Evolutionary conservation across 495 filamentous ascomycete species (phyloP).

Genomic region (Cryomyces minteri): DNA sequence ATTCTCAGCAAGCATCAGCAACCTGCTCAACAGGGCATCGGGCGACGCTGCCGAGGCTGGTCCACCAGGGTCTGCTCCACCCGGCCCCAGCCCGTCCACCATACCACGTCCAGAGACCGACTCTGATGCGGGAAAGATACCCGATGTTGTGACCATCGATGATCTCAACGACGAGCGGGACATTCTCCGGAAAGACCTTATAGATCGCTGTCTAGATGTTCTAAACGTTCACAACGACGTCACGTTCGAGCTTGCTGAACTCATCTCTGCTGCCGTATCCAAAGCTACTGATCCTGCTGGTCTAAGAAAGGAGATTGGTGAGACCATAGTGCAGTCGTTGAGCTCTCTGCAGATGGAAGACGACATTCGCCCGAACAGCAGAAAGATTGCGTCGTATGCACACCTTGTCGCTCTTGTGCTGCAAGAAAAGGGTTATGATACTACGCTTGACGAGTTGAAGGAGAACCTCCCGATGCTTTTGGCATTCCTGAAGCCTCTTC

Average conservation of each 20-base stretch:
- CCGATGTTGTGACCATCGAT: conserved; percentile 45
- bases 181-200: conserved; percentile 53
- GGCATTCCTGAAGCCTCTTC: conserved; percentile 59
- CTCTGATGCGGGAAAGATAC: conserved; percentile 8
- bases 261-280: conserved; percentile 59
- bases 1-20: neutral
- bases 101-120: neutral
- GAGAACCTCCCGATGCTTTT: conserved; percentile 61
- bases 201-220: conserved; percentile 79
- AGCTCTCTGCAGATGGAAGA: conserved; percentile 66
- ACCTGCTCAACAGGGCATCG: neutral
- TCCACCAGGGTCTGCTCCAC: neutral
- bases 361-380: conserved; percentile 46
- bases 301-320: conserved; percentile 56
- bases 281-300: conserved; percentile 43
- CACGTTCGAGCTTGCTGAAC: conserved; percentile 78
- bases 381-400: conserved; percentile 83
- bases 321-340: conserved; percentile 69
- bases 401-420: conserved; percentile 82
- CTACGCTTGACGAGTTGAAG: conserved; percentile 55
- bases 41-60: neutral
- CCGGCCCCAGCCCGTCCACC: neutral
- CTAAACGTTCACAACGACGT: conserved; percentile 72
- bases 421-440: conserved; percentile 54
- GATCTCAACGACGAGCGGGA: conserved; percentile 66